phyloP scores from a whole-genome alignment of 306 rosid species.

The Fragaria iinumae region DNA sequence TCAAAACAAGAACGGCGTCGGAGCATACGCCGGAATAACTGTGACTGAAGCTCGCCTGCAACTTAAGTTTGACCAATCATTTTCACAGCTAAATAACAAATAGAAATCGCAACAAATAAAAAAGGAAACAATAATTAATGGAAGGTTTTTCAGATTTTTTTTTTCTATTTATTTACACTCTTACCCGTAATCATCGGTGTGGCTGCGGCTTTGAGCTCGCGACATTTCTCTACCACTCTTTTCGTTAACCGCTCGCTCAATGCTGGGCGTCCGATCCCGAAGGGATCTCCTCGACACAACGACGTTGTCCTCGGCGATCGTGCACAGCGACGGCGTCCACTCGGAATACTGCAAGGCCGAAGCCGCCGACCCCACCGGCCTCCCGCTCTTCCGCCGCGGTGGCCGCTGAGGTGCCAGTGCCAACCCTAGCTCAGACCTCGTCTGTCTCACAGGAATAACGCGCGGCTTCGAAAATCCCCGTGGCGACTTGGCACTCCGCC shows the following conservation, averaged over 20 bases:
- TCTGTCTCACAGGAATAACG: slow-evolving; percentile 27
- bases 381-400: slow-evolving; percentile 17
- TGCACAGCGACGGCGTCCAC: slow-evolving; percentile 62
- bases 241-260: slow-evolving; percentile 15
- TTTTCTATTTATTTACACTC: neutral
- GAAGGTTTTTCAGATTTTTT: neutral
- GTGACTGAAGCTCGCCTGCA: slow-evolving; percentile 39
- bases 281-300: neutral
- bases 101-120: neutral
- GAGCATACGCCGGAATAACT: slow-evolving; percentile 50
- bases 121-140: neutral
- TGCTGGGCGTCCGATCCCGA: neutral
- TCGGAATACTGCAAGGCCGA: slow-evolving; percentile 16
- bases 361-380: neutral
- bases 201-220: slow-evolving; percentile 24
- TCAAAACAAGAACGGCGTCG: slow-evolving; percentile 69
- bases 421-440: slow-evolving; percentile 26
- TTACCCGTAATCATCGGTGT: slow-evolving; percentile 41
- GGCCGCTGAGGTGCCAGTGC: neutral
- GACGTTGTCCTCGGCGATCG: slow-evolving; percentile 50
- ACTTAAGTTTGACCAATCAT: neutral
- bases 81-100: neutral
- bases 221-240: slow-evolving; percentile 20
- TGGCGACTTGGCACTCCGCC: neutral
- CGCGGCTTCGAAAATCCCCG: neutral